Evolutionary conservation across 148 eudicot species (phyloP).

Genomic region (Chenopodium berlandieri): DNA sequence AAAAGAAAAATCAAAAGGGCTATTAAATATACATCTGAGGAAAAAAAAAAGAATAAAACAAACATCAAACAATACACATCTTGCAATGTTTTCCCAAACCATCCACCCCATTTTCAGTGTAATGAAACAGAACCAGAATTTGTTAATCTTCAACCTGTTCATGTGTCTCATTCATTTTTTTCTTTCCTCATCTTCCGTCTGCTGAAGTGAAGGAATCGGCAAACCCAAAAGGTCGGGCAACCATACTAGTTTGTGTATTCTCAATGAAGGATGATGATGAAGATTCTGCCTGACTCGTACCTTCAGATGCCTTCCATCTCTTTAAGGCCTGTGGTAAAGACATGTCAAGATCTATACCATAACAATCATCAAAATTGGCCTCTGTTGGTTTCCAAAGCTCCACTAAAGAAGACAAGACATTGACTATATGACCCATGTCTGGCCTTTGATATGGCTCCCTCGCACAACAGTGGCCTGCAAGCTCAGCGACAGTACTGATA

Average conservation of each 20-base stretch:
- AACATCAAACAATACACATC: constrained; percentile 12
- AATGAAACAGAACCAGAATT: constrained; percentile 8
- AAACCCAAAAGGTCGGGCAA: constrained; percentile 80
- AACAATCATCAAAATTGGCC: constrained; percentile 56
- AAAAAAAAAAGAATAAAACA: background rate
- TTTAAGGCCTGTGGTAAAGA: constrained; percentile 92
- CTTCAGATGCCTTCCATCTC: constrained; percentile 90
- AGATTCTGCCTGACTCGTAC: constrained; percentile 55
- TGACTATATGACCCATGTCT: constrained; percentile 93
- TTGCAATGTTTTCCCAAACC: background rate
- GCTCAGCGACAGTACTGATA: constrained; percentile 82
- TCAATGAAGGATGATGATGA: constrained; percentile 73
- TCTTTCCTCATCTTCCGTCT: constrained; percentile 68
- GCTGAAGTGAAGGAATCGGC: constrained; percentile 84
- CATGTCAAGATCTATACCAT: constrained; percentile 88
- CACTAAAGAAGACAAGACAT: constrained; percentile 79
- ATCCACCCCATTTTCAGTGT: background rate
- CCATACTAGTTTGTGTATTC: constrained; percentile 83
- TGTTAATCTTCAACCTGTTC: constrained; percentile 1
- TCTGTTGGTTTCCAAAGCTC: constrained; percentile 87
- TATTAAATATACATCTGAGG: constrained; percentile 25
- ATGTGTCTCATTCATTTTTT: background rate
- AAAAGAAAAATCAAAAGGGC: background rate
- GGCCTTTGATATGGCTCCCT: constrained; percentile 95
- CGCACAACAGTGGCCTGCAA: constrained; percentile 93